Evolutionary conservation across 176 grass and related monocot species (phyloP).

Genomic region (Oryza brachyantha): DNA sequence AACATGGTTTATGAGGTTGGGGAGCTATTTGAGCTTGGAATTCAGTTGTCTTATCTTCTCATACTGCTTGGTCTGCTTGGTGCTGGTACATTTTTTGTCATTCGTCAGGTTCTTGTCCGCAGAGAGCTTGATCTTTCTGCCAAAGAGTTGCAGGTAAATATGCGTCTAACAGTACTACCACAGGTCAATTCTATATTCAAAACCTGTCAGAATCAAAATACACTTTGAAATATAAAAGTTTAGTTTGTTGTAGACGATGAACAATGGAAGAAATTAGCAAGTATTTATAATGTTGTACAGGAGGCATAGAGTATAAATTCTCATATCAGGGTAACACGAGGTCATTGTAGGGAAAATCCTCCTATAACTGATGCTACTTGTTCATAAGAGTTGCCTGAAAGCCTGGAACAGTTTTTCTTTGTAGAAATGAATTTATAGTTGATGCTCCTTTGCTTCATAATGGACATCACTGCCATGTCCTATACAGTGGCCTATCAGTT

Average conservation of each 20-base stretch:
- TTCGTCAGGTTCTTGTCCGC: slow-evolving; percentile 91
- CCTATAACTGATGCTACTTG: not conserved
- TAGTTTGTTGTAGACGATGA: not conserved
- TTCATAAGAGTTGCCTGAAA: not conserved
- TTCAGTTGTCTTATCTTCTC: slow-evolving; percentile 86
- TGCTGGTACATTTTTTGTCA: slow-evolving; percentile 84
- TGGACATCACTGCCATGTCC: not conserved
- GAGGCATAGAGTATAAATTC: not conserved
- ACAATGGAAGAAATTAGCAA: not conserved
- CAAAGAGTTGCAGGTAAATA: slow-evolving; percentile 90
- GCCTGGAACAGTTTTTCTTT: not conserved
- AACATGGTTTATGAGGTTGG: slow-evolving; percentile 79
- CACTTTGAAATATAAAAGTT: not conserved
- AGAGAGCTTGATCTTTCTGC: slow-evolving; percentile 98
- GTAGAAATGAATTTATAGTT: not conserved
- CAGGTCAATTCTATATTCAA: slow-evolving; percentile 1
- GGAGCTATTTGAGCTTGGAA: slow-evolving; percentile 93
- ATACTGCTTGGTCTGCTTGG: slow-evolving; percentile 84
- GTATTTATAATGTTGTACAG: not conserved
- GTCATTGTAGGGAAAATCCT: not conserved
- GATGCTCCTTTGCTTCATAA: not conserved
- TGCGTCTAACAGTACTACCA: slow-evolving; percentile 1
- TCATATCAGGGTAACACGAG: not conserved
- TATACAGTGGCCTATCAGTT: not conserved
- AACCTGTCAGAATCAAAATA: not conserved